Evolutionary conservation across 2,329 filamentous ascomycete genomes (phyloP), one percentile per base, ranked within the genome.

Genomic region (Monilinia polystroma): DNA sequence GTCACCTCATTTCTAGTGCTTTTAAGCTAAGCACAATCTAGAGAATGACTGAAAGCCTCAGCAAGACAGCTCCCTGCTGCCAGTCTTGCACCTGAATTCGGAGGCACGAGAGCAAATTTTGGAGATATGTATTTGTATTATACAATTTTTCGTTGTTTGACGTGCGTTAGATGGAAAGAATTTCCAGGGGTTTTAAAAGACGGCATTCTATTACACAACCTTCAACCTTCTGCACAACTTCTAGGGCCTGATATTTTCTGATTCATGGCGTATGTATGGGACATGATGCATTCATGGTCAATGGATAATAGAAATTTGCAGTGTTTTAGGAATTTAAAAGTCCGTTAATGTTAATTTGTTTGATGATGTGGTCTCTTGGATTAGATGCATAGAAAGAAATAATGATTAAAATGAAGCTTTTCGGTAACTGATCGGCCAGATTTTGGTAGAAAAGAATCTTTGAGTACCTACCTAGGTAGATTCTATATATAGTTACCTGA

Each of bases 101-200:
- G 49, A 43, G 41, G 14, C 14, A 20, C 8, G 4, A 26, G 45
- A 26, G 14, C 32, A 38, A 18, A 38, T 29, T 26, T 62, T 51
- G 45, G 45, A 62, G 58, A 62, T 51, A 62, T 62, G 62, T 66
- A 66, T 66, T 66, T 66, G 64, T 66, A 66, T 26, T 54, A 66
- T 66, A 66, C 64, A 66, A 38, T 32, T 62, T 66, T 55, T 41
- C 38, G 18, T 49, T 59, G 20, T 54, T 54, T 38, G 47, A 66
- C 47, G 47, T 26, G 23, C 4, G 56, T 53, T 62, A 66, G 56
- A 62, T 66, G 64, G 56, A 45, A 62, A 47, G 26, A 60, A 66
- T 43, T 43, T 38, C n/a, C 47, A 29, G 49, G 54, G 26, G 45
- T 62, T 66, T 63, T 51, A 16, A 62, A 45, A 45, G 35, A 43